Base-by-base conservation (phyloP, 495 filamentous ascomycete genomes). In the Hypoxylon fragiforme region DNA sequence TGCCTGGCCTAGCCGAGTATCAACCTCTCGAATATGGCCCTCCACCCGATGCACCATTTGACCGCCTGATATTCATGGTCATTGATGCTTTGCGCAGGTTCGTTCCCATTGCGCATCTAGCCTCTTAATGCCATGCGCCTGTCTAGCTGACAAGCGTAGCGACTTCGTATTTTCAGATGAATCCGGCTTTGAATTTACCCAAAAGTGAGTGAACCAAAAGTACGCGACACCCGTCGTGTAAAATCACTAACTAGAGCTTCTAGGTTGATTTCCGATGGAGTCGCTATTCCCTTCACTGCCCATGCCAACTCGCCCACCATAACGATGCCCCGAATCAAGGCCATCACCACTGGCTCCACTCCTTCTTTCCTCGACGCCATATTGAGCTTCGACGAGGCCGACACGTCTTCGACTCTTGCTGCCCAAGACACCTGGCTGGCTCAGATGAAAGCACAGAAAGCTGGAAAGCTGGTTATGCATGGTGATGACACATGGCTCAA, bases 401-500 rank as follows among this genome's bases (percentile, higher is more conserved):
- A 97, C 68, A 92, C 90, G 1, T 82, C 85, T 18, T 92, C 92
- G 12, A 92, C 84, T 22, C 81, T 99, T 18, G 83, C 87, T 12
- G 78, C 79, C 24, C 94, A 97, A 70, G 94, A 99, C 65, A 96
- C 90, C 12, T 97, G 95, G 91, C 79, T 97, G 31, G 87, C 90
- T 18, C 94, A 99, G 71, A 81, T 99, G 70, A 91, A 85, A 68
- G 82, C 85, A 22, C 87, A 83, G 67, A 72, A 74, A 12, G 64
- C 66, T 1, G 89, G 86, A 19, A 89, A 87, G 55, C 76, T 97
- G 42, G 76, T 95, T 66, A 92, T 99, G 89, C 96, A 95, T 60
- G 94, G 94, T 35, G 94, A 99, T 65, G 94, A 99, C 68, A 99
- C 94, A 11, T 99, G 94, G 94, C 74, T 97, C 48, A 97, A 96